Evolutionary conservation across 768 basidiomycete species (phyloP), one percentile per base, ranked within the genome.

Genomic region (Leucosporidium scottii): DNA sequence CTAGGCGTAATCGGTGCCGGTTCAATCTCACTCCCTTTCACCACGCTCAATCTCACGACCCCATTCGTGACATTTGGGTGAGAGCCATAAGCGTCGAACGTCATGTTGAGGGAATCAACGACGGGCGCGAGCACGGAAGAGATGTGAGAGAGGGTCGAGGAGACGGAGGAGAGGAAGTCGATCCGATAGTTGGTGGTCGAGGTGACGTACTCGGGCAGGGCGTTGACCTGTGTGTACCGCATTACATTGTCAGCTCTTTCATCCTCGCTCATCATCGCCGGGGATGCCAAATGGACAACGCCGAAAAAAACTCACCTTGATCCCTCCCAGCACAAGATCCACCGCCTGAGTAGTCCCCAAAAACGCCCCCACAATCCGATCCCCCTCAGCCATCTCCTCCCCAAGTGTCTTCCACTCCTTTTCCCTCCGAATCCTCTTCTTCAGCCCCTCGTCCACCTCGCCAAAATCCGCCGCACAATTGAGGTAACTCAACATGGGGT

Each of bases 271-370:
- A 34, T 34, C 34, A 34, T 34, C 34, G n/a, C n/a, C 34, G 34
- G 5, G 34, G 34, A 34, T 5, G 34, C n/a, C n/a, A 10, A 34
- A 34, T 4, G 31, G 20, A 10, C 15, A 31, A 7, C 2, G 3
- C 31, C 12, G 23, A 25, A 3, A 59, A 23, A 25, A 3, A 59
- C 66, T n/a, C 36, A 72, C 56, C 57, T 73, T 73, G 28, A 70
- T 66, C 0, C 72, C 72, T 0, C 68, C 71, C 30, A 74, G 60
- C 61, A 83, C 77, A 48, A 92, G 75, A 73, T 90, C 89, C 54
- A 87, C 82, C 1, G 90, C 90, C 77, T 90, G 88, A 1, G 90
- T 90, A 6, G 88, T 90, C 44, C 84, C 81, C 21, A 72, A 20
- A 47, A 64, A 69, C n/a, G 65, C 54, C 9, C 59, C 18, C 30